Base-by-base conservation (phyloP, 2,329 filamentous ascomycete genomes). In the Dactylellina sp. region DNA sequence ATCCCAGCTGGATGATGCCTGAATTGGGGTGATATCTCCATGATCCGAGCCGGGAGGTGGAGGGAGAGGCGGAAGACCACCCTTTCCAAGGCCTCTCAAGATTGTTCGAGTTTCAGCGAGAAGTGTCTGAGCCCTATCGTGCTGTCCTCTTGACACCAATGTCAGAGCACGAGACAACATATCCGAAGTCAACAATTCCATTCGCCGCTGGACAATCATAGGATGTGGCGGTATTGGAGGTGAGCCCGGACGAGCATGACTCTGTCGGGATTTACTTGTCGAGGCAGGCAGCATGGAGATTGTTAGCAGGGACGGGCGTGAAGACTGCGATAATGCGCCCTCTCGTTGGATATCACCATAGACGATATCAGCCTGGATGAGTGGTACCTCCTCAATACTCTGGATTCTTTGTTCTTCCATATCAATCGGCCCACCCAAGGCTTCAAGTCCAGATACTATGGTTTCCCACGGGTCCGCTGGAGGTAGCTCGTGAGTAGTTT, bases 381-480 rank as follows among this genome's bases (percentile, higher is more conserved):
- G 84, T 0, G 95, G 95, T 1, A 98, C 89, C 81, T 99, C 95
- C 81, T 99, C 95, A 0, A 98, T 91, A 28, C 93, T 97, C 1
- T 92, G 82, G 0, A 89, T 86, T 35, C 94, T 88, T 78, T 92
- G 89, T 44, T 95, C 92, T 75, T 98, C 94, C 70, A 89, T 89
- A 76, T 98, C 95, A 53, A 92, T 84, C 0, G 92, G 88, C 0
- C 94, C 95, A 20, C 95, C 93, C 1, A 99, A 86, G 2, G 94
- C 95, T 82, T 99, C 95, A 9, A 99, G 83, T 0, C 94, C 94
- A 3, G 95, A 98, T 18, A 99, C 92, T 72, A 99, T 94, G 55
- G 92, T 95, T 82, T 98, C 95, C 95, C 95, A 99, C 0, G 93
- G 89, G 79, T 99, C 95, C 79, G 97, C 91, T 5, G 93, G 93